Percentiles rank a stretch among this genome's conserved stretches.
Conservation (phyloP, 2,329 filamentous ascomycete genomes). For the Huntiella savannae region DNA sequence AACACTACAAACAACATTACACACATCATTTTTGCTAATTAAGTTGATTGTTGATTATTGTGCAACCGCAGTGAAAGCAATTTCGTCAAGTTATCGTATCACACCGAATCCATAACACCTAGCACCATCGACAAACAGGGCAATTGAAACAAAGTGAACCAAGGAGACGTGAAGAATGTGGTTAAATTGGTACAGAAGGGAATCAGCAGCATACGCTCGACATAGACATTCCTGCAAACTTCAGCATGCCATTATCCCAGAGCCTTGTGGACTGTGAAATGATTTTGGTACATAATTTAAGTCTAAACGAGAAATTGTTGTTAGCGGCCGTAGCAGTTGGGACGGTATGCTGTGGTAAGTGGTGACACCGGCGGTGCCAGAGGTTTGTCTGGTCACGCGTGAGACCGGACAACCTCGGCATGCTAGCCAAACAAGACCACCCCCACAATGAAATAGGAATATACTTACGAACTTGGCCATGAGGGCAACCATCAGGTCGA, state of each 20-base stretch:
- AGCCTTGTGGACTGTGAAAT: constrained; percentile 12
- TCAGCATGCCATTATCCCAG: constrained; percentile 12
- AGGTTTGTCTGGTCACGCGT: too few relatives aligned
- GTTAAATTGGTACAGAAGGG: constrained; percentile 13
- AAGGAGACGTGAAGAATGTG: constrained; percentile 12
- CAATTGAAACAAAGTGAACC: constrained; percentile 1
- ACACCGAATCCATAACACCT: constrained; percentile 4
- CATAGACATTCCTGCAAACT: constrained; percentile 12
- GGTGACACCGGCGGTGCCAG: too few relatives aligned
- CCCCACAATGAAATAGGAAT: background rate
- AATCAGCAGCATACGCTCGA: constrained; percentile 11
- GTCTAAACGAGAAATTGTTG: constrained; percentile 1
- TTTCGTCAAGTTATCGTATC: constrained; percentile 5
- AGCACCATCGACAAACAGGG: background rate
- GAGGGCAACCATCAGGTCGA: constrained; percentile 82
- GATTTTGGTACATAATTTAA: constrained; percentile 13
- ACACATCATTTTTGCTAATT: constrained; percentile 2
- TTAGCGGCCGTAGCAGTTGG: too few relatives aligned
- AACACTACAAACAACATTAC: too few relatives aligned
- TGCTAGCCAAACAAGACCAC: too few relatives aligned
- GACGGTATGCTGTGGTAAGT: too few relatives aligned
- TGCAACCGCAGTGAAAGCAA: background rate
- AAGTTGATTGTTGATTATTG: constrained; percentile 6
- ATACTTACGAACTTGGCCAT: constrained; percentile 71
- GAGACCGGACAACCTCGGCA: too few relatives aligned